Evolutionary conservation across 192 early-diverging fungal species (phyloP), one percentile per base, ranked within the genome.

Genomic region (Umbelopsis vinacea): DNA sequence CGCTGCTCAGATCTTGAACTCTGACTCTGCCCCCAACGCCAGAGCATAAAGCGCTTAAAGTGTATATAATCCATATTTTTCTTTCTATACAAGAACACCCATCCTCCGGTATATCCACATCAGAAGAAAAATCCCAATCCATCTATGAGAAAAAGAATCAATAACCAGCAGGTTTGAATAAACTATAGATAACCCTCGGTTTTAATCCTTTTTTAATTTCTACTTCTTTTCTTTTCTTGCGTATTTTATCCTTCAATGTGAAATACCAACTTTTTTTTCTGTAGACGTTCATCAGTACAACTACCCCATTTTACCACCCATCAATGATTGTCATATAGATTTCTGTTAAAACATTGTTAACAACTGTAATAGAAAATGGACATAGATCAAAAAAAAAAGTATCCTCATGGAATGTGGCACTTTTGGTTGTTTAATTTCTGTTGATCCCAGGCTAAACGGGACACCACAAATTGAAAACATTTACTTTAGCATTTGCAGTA

Each of bases 1-100:
- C 38, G 74, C 74, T 66, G 68, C 74, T 70, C 74, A 75, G 48
- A 69, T 75, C 21, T 75, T 75, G 69, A 75, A 71, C 22, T 63
- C 71, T 35, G 37, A 48, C 69, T 33, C 29, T 40, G 22, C 66
- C 21, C 45, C 47, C 21, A 68, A 46, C 21, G 22, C 66, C 38
- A 68, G 24, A 68, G 23, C 37, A 68, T 46, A 68, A 29, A 68
- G 33, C 57, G 57, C 57, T 63, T 63, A 63, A 63, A 63, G 57
- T 63, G 57, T 63, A 63, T 63, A 63, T 63, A 63, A 63, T 63
- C 57, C 57, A 37, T 63, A 63, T 63, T 63, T 63, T 63, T 63
- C 33, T 63, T 63, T 63, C 57, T 63, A 37, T 63, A 29, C 57
- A 63, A 63, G 57, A 29, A 63, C 26, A 63, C 57, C 23, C n/a